Evolutionary conservation across 2,329 filamentous ascomycete genomes (phyloP), one percentile per base, ranked within the genome.

Genomic region (Diaporthe ilicicola): DNA sequence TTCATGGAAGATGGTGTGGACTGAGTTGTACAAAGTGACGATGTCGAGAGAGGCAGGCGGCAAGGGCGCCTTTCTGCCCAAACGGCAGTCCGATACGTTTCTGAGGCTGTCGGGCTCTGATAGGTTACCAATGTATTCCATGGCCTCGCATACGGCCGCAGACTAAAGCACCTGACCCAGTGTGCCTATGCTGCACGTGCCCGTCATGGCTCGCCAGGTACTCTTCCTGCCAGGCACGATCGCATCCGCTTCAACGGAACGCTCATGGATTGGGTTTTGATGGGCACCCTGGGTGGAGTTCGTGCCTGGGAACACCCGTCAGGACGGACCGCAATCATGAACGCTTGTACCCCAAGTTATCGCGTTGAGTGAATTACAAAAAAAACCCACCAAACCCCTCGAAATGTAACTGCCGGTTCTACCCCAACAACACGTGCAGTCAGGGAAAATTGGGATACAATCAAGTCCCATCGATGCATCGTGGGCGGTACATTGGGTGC

Each of bases 1-100:
- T 59, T 29, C 55, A 39, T n/a, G 59, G 37, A 69, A 22, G 64
- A 48, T 66, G 65, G 70, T 70, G 70, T 70, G 67, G 51, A 39
- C 82, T 87, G 85, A 81, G 85, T 84, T 87, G 85, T 87, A 82
- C 85, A 84, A 79, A 46, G 29, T 65, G 70, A 77, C 73, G 74
- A 77, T 77, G 75, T 77, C 74, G 76, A 76, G 79, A 78, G 78
- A 78, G 80, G 79, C 79, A 78, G 81, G 83, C 81, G 81, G 82
- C 77, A 82, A 81, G 71, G 79, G 81, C 81, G 82, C 80, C 80
- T 84, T 81, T 79, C 76, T 85, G 82, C 85, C 85, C 85, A 87
- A 87, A 84, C 78, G 79, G 77, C 80, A 77, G 71, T 73, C 76
- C 77, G 73, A 68, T 76, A 76, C 72, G 74, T 65, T 67, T 69